phyloP scores from a whole-genome alignment of 2,329 filamentous ascomycete species.

The Colletotrichum tropicicola region DNA sequence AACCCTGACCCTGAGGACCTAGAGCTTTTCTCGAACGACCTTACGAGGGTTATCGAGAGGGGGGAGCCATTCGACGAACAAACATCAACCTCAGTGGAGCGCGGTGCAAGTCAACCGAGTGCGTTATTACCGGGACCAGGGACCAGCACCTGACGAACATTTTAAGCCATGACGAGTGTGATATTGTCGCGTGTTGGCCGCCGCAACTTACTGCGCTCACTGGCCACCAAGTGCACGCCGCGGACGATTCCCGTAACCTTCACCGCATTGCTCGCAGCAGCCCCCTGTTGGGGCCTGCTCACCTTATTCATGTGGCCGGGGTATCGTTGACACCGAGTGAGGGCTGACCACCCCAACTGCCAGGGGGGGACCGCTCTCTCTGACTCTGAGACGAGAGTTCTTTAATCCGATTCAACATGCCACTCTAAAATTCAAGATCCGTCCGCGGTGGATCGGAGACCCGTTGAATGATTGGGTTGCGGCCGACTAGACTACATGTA shows the following conservation, averaged over 20 bases:
- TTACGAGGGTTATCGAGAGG: not conserved
- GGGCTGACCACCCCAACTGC: too few species aligned
- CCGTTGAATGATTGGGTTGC: constrained; percentile 6
- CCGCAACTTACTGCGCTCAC: not conserved
- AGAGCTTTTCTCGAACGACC: constrained; percentile 1
- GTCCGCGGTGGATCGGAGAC: not conserved
- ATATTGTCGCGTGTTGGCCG: not conserved
- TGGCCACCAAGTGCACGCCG: not conserved
- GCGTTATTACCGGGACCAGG: not conserved
- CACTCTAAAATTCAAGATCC: not conserved
- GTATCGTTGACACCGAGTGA: too few species aligned
- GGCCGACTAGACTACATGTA: not conserved
- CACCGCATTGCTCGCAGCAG: not conserved
- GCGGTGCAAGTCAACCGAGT: not conserved
- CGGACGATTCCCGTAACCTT: not conserved
- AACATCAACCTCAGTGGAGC: not conserved
- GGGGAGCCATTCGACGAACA: not conserved
- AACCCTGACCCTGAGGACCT: not conserved
- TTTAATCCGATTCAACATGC: not conserved
- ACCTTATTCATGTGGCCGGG: constrained; percentile 9
- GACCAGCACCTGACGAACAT: not conserved
- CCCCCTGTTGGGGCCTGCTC: not conserved
- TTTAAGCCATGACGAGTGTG: not conserved
- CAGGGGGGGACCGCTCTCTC: not conserved
- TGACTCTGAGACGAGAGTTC: not conserved